Percentiles rank a stretch among this genome's conserved stretches.
Evolutionary conservation across 2,329 filamentous ascomycete species (phyloP).

Genomic region (Zymoseptoria brevis): DNA sequence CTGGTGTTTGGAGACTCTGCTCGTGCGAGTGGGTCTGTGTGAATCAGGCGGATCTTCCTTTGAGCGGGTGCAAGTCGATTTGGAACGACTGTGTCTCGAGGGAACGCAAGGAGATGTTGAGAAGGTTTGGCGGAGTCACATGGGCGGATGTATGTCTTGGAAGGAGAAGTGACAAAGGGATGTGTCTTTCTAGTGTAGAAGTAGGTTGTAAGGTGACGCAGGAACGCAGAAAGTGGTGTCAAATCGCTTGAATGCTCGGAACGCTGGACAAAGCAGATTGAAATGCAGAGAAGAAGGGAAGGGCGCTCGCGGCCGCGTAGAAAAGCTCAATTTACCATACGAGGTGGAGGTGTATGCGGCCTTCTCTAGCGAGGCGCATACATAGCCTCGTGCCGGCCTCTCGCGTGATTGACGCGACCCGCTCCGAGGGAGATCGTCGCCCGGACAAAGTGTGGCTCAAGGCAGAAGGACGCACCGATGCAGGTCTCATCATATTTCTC

Average conservation of each 20-base stretch:
- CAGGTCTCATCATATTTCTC: neutral
- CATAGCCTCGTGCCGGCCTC: neutral
- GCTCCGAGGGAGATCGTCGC: neutral
- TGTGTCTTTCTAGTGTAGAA: slow-evolving; percentile 2
- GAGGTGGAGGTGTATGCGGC: neutral
- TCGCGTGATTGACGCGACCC: slow-evolving; percentile 1
- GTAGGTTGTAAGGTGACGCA: slow-evolving; percentile 10
- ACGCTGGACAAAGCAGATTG: neutral
- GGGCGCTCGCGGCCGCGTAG: neutral
- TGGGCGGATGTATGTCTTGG: slow-evolving; percentile 13
- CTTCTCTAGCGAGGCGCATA: neutral
- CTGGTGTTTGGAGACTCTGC: neutral
- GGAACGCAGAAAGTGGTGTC: neutral
- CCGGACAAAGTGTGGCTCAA: neutral
- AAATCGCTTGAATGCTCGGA: neutral
- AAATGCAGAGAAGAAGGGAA: neutral
- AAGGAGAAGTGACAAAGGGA: slow-evolving; percentile 6
- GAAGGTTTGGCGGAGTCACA: slow-evolving; percentile 9
- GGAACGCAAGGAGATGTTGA: slow-evolving; percentile 5
- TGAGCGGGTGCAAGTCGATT: neutral
- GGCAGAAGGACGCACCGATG: neutral
- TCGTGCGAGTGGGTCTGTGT: neutral
- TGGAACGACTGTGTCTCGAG: slow-evolving; percentile 3
- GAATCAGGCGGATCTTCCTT: neutral
- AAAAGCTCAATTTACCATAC: neutral